Evolutionary conservation across 169 alveolate species (phyloP).

Genomic region (Eimeria praecox): DNA sequence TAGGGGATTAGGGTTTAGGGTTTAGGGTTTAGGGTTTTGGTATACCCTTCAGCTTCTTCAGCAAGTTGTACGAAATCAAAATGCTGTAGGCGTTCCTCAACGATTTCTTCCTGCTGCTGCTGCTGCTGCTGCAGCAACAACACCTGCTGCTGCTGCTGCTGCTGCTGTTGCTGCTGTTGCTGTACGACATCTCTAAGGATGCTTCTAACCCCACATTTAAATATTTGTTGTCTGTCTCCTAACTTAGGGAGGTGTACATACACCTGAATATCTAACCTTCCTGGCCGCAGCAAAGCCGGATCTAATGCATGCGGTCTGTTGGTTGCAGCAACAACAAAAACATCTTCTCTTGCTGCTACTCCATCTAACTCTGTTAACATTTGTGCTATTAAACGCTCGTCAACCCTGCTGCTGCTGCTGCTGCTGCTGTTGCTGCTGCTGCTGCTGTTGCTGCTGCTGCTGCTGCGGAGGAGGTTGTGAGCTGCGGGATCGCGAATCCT

Average conservation of each 20-base stretch:
- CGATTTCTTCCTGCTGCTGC: conserved; percentile 7
- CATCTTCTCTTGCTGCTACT: conserved; percentile 93
- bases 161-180: conserved; percentile 64
- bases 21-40: conserved; percentile 92
- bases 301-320: conserved; percentile 99
- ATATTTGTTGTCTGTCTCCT: conserved; percentile 94
- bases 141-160: neutral
- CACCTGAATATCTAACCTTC: conserved; percentile 94
- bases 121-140: neutral
- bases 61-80: conserved; percentile 86
- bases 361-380: conserved; percentile 99
- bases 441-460: conserved; percentile 42
- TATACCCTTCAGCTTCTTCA: conserved; percentile 71
- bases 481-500: neutral
- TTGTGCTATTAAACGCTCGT: conserved; percentile 97
- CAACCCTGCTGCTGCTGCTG: conserved; percentile 56
- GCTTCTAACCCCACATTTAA: conserved; percentile 92
- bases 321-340: conserved; percentile 99
- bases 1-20: conserved; percentile 93
- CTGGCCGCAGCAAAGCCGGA: conserved; percentile 99
- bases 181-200: conserved; percentile 91
- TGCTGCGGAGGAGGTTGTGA: neutral
- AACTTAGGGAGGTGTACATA: conserved; percentile 98
- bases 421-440: conserved; percentile 18
- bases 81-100: neutral